phyloP scores from a whole-genome alignment of 306 rosid genomes.

The Oemleria cerasiformis region DNA sequence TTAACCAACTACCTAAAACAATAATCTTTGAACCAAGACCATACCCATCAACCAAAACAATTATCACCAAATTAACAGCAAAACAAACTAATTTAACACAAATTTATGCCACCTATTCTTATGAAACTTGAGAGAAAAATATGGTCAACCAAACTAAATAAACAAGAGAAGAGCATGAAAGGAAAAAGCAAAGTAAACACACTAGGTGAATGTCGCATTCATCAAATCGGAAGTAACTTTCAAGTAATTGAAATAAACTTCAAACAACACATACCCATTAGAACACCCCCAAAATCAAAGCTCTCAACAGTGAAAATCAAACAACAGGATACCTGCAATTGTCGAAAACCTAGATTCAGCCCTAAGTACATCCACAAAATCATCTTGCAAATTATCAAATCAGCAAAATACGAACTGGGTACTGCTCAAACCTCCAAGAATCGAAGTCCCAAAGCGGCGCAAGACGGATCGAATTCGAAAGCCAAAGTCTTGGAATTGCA shows the following conservation, averaged over 20 bases:
- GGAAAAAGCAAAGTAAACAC: background rate
- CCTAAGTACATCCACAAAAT: constrained; percentile 14
- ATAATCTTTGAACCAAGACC: background rate
- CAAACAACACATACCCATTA: background rate
- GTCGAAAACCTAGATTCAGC: constrained; percentile 27
- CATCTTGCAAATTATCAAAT: background rate
- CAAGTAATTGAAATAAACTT: background rate
- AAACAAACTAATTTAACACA: background rate
- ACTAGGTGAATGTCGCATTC: too few relatives aligned
- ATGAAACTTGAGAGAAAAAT: background rate
- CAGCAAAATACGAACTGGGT: constrained; percentile 19
- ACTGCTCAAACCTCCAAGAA: constrained; percentile 1
- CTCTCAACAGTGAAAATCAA: background rate
- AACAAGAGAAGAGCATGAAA: background rate
- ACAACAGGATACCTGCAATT: constrained; percentile 15
- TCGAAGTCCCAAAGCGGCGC: constrained; percentile 15
- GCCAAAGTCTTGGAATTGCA: constrained; percentile 17
- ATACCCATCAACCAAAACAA: constrained; percentile 8
- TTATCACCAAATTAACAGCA: background rate
- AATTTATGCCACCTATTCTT: background rate
- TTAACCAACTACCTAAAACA: background rate
- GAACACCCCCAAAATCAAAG: background rate
- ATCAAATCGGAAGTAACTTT: background rate
- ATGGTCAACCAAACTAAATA: background rate
- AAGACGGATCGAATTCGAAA: constrained; percentile 30